These are phyloP conservation scores for Bretziella fagacearum DNA, from an alignment of 2,329 filamentous ascomycete species.

Conservation along the genomic window DNA sequence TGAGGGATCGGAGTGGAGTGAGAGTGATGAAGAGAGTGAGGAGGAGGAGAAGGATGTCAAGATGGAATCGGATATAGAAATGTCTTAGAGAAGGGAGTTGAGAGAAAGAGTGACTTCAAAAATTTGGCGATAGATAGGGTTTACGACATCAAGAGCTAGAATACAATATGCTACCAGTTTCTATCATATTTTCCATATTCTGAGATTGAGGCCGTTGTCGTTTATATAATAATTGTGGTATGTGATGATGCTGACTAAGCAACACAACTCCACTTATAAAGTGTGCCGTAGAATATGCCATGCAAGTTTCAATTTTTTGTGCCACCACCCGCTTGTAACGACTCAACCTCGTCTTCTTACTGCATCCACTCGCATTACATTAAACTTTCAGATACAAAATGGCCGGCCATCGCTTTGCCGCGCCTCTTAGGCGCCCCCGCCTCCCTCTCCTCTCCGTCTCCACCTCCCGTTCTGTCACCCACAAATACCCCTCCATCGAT, in stretches of 20 bases:
- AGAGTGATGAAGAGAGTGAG: constrained; percentile 9
- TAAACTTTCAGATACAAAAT: too few relatives aligned
- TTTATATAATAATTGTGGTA: too few relatives aligned
- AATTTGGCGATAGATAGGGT: not conserved
- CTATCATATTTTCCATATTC: not conserved
- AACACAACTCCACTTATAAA: not conserved
- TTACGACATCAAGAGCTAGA: constrained; percentile 1
- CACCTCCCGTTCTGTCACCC: not conserved
- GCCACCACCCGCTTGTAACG: not conserved
- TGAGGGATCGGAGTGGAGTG: constrained; percentile 13
- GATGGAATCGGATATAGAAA: constrained; percentile 2
- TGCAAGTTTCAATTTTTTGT: not conserved
- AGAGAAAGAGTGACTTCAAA: not conserved
- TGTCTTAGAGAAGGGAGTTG: constrained; percentile 7
- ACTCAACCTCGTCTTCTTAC: not conserved
- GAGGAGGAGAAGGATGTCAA: constrained; percentile 6
- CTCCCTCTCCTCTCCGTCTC: not conserved
- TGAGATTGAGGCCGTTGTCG: not conserved
- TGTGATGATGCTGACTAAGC: not conserved
- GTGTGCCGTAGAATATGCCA: too few relatives aligned
- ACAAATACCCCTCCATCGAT: not conserved
- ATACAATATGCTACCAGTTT: too few relatives aligned
- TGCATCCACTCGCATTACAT: too few relatives aligned
- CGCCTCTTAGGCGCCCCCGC: not conserved
- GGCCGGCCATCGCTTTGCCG: too few relatives aligned